Base-by-base conservation (phyloP, 2,329 filamentous ascomycete genomes). In the Ascochyta rabiei region DNA sequence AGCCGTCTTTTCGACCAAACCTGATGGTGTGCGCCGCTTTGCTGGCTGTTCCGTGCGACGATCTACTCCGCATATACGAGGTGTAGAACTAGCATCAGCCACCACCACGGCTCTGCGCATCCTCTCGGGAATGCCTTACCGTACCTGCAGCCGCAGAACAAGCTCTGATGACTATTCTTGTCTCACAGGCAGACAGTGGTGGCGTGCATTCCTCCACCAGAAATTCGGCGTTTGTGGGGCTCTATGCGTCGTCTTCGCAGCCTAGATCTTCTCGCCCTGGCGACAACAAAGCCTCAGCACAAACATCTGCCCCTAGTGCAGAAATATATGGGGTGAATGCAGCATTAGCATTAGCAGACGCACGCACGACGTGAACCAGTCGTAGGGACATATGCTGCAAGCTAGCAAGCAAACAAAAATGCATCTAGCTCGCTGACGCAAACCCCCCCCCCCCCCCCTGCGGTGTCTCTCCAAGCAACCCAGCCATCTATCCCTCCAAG, bases 401-500 rank as follows among this genome's bases (percentile, higher is more conserved):
- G 35, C 52, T 41, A 16, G 49, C 31, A 33, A 23, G 6, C 21
- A 23, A 23, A 23, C 21, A 23, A 4, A 4, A 4, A 18, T 28
- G n/a, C 39, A 44, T 39, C 16, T 12, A 40, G 39, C 40, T 26
- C 28, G 40, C 38, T 41, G 30, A 50, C 35, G 35, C 18, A 21
- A n/a, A n/a, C n/a, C n/a, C n/a, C n/a, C n/a, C n/a, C n/a, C n/a
- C n/a, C n/a, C n/a, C n/a, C n/a, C 10, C 21, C 39, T n/a, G n/a
- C 23, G 33, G n/a, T 45, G 40, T 30, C 4, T 46, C 39, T 49
- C 52, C 40, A 41, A 45, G 23, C 31, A 35, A 47, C 46, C 24
- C 21, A 39, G 33, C 47, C 52, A 50, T 46, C 46, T 41, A 24
- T 12, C 13, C n/a, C 7, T n/a, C n/a, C n/a, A n/a, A n/a, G n/a